Evolutionary conservation across 2,329 filamentous ascomycete genomes (phyloP).

Genomic region (Waltergamsia citrina): DNA sequence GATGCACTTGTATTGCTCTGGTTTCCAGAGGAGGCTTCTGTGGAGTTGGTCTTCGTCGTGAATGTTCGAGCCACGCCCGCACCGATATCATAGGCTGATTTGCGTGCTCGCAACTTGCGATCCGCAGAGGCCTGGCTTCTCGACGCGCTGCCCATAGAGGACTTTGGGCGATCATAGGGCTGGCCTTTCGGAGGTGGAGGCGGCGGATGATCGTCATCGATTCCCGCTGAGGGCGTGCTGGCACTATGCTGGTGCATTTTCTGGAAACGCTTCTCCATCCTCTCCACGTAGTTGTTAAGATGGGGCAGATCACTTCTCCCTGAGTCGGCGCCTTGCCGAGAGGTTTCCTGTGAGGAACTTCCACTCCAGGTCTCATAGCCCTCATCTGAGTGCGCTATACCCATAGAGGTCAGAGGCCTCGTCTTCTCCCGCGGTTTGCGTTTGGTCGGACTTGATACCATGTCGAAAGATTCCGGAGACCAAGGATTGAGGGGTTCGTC

Average conservation of each 20-base stretch:
- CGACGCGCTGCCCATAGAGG: constrained; percentile 36
- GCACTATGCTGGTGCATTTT: constrained; percentile 55
- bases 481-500: constrained; percentile 62
- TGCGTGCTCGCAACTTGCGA: constrained; percentile 50
- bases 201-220: constrained; percentile 39
- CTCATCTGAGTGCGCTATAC: constrained; percentile 52
- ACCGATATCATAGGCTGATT: constrained; percentile 71
- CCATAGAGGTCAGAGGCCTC: constrained; percentile 63
- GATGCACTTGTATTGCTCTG: constrained; percentile 66
- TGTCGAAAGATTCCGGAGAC: constrained; percentile 80
- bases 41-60: constrained; percentile 80
- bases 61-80: constrained; percentile 67
- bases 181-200: constrained; percentile 53
- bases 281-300: constrained; percentile 76
- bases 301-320: constrained; percentile 52
- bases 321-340: constrained; percentile 27
- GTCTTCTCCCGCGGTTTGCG: constrained; percentile 13
- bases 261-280: constrained; percentile 79
- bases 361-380: constrained; percentile 51
- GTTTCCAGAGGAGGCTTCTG: constrained; percentile 64
- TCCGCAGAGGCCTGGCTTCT: constrained; percentile 15
- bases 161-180: constrained; percentile 45
- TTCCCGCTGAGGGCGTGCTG: constrained; percentile 21
- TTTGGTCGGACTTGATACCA: constrained; percentile 20
- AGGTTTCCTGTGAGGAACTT: constrained; percentile 39